Conservation (phyloP, 768 basidiomycete species). For the Naganishia kalamii region DNA sequence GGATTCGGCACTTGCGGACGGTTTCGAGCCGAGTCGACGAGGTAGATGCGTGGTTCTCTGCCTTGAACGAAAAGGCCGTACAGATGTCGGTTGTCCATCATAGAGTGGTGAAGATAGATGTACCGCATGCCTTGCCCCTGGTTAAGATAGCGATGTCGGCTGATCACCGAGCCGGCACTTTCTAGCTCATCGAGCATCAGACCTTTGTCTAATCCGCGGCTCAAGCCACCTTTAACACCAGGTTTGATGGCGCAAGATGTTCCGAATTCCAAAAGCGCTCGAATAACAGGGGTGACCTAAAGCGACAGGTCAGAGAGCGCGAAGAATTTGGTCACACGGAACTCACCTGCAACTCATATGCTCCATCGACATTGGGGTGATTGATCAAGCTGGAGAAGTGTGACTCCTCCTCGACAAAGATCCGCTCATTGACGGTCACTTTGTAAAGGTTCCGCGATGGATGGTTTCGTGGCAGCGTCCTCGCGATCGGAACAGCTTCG, state of each 20-base stretch:
- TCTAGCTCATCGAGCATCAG: conserved; percentile 79
- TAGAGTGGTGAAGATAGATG: conserved; percentile 81
- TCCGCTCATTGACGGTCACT: conserved; percentile 71
- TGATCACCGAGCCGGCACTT: conserved; percentile 55
- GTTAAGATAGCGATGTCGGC: conserved; percentile 66
- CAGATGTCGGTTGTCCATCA: conserved; percentile 68
- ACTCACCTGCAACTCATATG: conserved; percentile 72
- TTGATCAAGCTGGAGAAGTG: conserved; percentile 90
- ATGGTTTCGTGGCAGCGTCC: conserved; percentile 71
- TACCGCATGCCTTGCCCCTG: conserved; percentile 66
- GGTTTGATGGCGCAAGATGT: conserved; percentile 69
- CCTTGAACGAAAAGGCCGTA: conserved; percentile 78
- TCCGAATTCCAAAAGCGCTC: conserved; percentile 75
- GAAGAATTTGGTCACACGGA: conserved; percentile 53
- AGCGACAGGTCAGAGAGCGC: not conserved
- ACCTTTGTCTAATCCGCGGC: conserved; percentile 70
- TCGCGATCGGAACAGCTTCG: conserved; percentile 62
- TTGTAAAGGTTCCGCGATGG: conserved; percentile 75
- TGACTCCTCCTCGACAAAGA: conserved; percentile 75
- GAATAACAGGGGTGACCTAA: conserved; percentile 74
- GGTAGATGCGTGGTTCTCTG: conserved; percentile 66
- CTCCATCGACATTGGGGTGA: conserved; percentile 88
- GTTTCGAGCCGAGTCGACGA: conserved; percentile 83
- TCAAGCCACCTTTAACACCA: conserved; percentile 61
- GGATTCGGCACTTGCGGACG: conserved; percentile 74